A percentile compares a stretch with the other conserved stretches of the same genome.
These are phyloP conservation scores for Cyclanthera cordifolia DNA, from an alignment of 306 rosid species.

Conservation along the genomic window DNA sequence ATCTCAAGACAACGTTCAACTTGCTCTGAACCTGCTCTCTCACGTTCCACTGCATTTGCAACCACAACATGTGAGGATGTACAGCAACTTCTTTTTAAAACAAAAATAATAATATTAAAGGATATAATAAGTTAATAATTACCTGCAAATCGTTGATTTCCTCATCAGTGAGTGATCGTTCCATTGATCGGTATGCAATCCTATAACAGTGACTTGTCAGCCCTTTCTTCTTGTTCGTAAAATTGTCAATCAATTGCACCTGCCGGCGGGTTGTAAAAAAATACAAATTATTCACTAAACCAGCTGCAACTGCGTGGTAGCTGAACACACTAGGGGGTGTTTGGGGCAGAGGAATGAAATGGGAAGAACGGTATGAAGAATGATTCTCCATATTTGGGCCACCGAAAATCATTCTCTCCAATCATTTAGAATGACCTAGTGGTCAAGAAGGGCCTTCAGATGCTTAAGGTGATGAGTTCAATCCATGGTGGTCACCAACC, in stretches of 20 bases:
- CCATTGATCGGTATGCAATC: slow-evolving; percentile 87
- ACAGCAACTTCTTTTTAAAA: background rate
- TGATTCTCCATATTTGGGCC: no score
- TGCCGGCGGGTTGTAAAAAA: slow-evolving; percentile 14
- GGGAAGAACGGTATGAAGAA: no score
- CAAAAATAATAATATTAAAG: background rate
- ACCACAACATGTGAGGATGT: background rate
- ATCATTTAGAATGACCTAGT: no score
- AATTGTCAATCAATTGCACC: slow-evolving; percentile 87
- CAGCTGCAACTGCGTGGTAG: background rate
- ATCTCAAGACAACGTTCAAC: slow-evolving; percentile 39
- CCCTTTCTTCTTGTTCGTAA: slow-evolving; percentile 96
- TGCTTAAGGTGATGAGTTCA: no score
- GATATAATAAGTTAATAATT: background rate
- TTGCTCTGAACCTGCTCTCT: slow-evolving; percentile 37
- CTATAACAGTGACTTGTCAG: slow-evolving; percentile 95
- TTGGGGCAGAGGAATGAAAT: no score
- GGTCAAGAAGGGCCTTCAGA: no score
- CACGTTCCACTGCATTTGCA: slow-evolving; percentile 21
- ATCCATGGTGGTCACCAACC: no score
- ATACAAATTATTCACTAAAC: background rate
- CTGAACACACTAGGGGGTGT: background rate
- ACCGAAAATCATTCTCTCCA: no score
- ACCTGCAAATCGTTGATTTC: slow-evolving; percentile 69
- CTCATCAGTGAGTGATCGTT: slow-evolving; percentile 87